Conservation (phyloP, 129 eudicot species). For the Cynara cardunculus region DNA sequence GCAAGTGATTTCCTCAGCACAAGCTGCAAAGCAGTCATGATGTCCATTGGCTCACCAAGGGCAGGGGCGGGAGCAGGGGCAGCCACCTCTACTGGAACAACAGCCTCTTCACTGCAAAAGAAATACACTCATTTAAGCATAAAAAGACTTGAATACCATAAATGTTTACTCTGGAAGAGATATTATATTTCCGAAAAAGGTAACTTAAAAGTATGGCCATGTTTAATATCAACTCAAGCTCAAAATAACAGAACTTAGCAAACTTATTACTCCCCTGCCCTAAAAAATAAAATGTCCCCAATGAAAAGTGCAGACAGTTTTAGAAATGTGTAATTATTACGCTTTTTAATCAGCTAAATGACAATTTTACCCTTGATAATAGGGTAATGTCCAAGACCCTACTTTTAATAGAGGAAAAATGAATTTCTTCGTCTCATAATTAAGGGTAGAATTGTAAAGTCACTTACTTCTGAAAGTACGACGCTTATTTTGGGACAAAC, state of each 20-base stretch:
- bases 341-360: background rate
- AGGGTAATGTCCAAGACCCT: too few relatives aligned
- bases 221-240: background rate
- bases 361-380: too few relatives aligned
- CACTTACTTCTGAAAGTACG: too few relatives aligned
- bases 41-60: slow-evolving; percentile 89
- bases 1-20: slow-evolving; percentile 77
- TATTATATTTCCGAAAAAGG: background rate
- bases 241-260: background rate
- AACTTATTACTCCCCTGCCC: too few relatives aligned
- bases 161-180: background rate
- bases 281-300: too few relatives aligned
- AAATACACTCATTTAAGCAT: background rate
- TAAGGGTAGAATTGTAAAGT: too few relatives aligned
- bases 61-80: slow-evolving; percentile 52
- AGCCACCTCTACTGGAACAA: slow-evolving; percentile 46
- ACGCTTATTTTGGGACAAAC: too few relatives aligned
- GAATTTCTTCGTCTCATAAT: too few relatives aligned
- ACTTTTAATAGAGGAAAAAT: too few relatives aligned
- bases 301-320: too few relatives aligned
- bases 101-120: slow-evolving; percentile 69
- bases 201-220: background rate
- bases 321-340: too few relatives aligned
- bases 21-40: slow-evolving; percentile 82
- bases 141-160: background rate